Evolutionary conservation across 2,329 filamentous ascomycete species (phyloP), one percentile per base, ranked within the genome.

Genomic region (Hymenoscyphus fraxineus): DNA sequence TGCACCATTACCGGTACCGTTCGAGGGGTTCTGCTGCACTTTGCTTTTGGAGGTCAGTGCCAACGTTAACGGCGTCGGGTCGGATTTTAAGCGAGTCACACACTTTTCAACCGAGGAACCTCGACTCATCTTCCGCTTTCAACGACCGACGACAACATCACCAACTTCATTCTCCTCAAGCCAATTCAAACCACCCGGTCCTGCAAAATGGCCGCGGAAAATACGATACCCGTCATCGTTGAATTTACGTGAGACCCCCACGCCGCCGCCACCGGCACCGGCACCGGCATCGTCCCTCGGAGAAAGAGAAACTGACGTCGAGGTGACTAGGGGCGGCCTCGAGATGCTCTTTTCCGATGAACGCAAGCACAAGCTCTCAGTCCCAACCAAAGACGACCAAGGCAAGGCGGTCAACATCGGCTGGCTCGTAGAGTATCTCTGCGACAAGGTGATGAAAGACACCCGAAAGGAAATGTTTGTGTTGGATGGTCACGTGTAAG

Each of bases 281-380:
- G 35, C 35, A 51, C n/a, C 16, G 41, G 16, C 40, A 35, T 59
- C 4, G 38, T 39, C 22, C 27, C 59, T 41, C 38, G 9, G 35
- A 10, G 6, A 35, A 10, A 35, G 9, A 35, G 35, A 35, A 35
- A 39, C 61, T 65, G 61, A 63, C 64, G 58, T n/a, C 19, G 47
- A 27, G 22, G 19, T 58, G 56, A 57, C 31, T 60, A 93, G 95
- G 69, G 95, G 95, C 67, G 95, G 95, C 27, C 85, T 99, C 19
- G 95, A 99, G 79, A 90, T 97, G 80, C 88, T 99, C 69, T 99
- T 99, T 79, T 87, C 88, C 39, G 89, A 97, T 76, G 82, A 92
- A 78, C 86, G 89, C 63, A 89, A 87, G 71, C 91, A 94, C 76
- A 79, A 82, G 27, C 76, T 99, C 57, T 78, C 82, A 2, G 77